A percentile compares a stretch with the other conserved stretches of the same genome.
These are phyloP conservation scores for Solanum chilense DNA, from an alignment of 257 asterid species.

Conservation along the genomic window DNA sequence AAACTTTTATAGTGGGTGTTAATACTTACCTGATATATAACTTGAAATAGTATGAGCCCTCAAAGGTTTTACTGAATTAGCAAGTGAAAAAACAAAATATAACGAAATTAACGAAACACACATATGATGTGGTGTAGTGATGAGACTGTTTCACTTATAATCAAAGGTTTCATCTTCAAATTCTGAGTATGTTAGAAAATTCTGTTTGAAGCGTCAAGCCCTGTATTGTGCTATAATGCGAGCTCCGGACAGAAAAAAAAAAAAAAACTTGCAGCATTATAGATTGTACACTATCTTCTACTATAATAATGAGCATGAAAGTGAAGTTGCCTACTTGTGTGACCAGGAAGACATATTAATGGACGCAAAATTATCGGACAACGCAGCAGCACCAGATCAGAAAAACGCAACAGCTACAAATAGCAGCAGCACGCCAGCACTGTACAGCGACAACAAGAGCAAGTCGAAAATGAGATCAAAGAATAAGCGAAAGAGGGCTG, in stretches of 20 bases:
- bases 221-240: neutral
- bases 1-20: neutral
- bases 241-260: too few species aligned
- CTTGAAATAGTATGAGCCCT: neutral
- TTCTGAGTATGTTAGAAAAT: neutral
- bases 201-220: rapidly evolving
- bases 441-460: slow-evolving; percentile 20
- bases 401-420: slow-evolving; percentile 30
- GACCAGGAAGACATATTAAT: slow-evolving; percentile 26
- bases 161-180: rapidly evolving
- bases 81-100: neutral
- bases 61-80: neutral
- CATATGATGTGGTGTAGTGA: neutral
- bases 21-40: neutral
- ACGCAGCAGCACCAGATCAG: slow-evolving; percentile 13
- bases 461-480: slow-evolving; percentile 18
- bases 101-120: neutral
- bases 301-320: neutral
- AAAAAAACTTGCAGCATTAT: neutral
- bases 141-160: neutral
- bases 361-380: slow-evolving; percentile 24
- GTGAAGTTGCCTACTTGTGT: neutral
- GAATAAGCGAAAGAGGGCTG: slow-evolving; percentile 18
- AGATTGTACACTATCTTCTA: neutral
- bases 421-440: slow-evolving; percentile 66